A percentile compares a stretch with the other conserved stretches of the same genome.
Evolutionary conservation across 2,329 filamentous ascomycete species (phyloP).

Genomic region (Fusarium veterinarium): DNA sequence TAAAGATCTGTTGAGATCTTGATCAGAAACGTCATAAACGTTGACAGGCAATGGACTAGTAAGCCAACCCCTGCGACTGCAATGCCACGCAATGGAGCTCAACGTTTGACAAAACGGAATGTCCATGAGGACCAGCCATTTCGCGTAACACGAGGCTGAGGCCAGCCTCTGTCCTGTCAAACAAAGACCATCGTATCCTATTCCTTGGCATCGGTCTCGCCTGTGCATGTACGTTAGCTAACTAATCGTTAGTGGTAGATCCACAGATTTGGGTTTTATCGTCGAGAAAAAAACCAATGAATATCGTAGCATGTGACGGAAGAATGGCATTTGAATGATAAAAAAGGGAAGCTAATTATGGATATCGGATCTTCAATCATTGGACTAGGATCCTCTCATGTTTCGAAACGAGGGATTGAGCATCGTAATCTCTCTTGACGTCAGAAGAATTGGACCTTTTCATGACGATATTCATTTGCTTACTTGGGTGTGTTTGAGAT

Average conservation of each 20-base stretch:
- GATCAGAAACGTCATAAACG: constrained; percentile 26
- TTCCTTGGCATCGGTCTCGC: constrained; percentile 36
- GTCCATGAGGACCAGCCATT: constrained; percentile 14
- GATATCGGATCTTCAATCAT: constrained; percentile 17
- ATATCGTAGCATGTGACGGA: constrained; percentile 29
- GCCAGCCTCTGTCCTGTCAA: constrained; percentile 6
- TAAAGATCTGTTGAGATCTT: constrained; percentile 11
- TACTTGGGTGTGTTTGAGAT: not conserved
- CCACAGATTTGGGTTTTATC: constrained; percentile 43
- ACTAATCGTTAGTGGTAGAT: constrained; percentile 13
- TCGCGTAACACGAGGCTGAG: constrained; percentile 19
- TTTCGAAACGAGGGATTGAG: constrained; percentile 26
- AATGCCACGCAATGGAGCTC: constrained; percentile 35
- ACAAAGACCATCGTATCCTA: constrained; percentile 26
- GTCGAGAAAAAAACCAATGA: constrained; percentile 14
- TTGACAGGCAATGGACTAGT: constrained; percentile 1
- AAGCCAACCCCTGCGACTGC: constrained; percentile 18
- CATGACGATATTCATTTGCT: constrained; percentile 29
- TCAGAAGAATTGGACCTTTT: constrained; percentile 22
- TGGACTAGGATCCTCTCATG: constrained; percentile 21
- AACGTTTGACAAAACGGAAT: constrained; percentile 22
- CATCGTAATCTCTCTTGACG: constrained; percentile 38
- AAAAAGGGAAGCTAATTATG: constrained; percentile 9
- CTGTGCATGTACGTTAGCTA: constrained; percentile 10
- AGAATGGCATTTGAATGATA: constrained; percentile 10